phyloP scores from a whole-genome alignment of 805 yeast genomes.

The Candida chilensis region DNA sequence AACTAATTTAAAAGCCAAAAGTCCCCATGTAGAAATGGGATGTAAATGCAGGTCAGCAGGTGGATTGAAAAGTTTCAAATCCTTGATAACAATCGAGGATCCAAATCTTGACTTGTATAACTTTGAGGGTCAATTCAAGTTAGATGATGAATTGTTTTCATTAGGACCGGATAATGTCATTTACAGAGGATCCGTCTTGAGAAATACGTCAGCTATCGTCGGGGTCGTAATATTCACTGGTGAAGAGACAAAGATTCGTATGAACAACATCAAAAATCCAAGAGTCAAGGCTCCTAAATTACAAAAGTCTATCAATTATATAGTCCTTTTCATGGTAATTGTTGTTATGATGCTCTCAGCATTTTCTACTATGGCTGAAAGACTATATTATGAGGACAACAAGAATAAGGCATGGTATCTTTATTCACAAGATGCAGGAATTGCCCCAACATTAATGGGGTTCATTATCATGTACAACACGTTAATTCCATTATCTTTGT shows the following conservation, averaged over 20 bases:
- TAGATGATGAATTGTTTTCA: conserved; percentile 16
- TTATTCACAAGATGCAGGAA: conserved; percentile 63
- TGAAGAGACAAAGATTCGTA: conserved; percentile 89
- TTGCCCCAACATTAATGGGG: conserved; percentile 88
- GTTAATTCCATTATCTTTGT: conserved; percentile 86
- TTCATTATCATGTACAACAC: conserved; percentile 97
- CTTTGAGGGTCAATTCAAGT: conserved; percentile 68
- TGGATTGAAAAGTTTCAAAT: conserved; percentile 39
- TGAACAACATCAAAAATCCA: conserved; percentile 88
- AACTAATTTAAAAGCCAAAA: conserved; percentile 75
- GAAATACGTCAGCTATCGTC: conserved; percentile 68
- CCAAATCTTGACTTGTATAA: conserved; percentile 89
- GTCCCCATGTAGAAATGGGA: conserved; percentile 58
- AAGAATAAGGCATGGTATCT: conserved; percentile 62
- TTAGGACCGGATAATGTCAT: conserved; percentile 75
- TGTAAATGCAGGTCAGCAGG: conserved; percentile 38
- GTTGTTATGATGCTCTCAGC: conserved; percentile 69
- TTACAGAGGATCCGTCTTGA: conserved; percentile 81
- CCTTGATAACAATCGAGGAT: conserved; percentile 67
- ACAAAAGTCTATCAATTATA: conserved; percentile 72
- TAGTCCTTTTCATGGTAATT: conserved; percentile 80
- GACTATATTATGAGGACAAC: conserved; percentile 33
- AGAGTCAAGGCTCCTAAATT: conserved; percentile 90
- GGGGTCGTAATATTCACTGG: conserved; percentile 92
- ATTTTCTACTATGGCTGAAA: conserved; percentile 76